Evolutionary conservation across 768 basidiomycete species (phyloP).

Genomic region (Cubamyces sp.): DNA sequence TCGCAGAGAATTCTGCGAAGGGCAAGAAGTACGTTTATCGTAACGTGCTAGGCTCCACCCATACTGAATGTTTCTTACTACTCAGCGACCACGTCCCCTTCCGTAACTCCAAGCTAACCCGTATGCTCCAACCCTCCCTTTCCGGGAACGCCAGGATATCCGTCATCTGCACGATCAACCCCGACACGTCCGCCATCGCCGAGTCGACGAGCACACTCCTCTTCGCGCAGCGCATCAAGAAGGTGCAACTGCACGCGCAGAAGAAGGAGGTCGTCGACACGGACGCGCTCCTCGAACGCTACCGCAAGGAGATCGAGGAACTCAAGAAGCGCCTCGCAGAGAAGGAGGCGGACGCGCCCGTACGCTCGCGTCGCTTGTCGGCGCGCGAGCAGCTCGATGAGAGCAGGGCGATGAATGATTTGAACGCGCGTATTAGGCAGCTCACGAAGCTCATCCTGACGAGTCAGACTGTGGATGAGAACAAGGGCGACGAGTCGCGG

Average conservation of each 20-base stretch:
- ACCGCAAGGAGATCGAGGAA: slow-evolving; percentile 92
- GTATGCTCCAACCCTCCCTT: slow-evolving; percentile 92
- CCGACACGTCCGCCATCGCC: slow-evolving; percentile 72
- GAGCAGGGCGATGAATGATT: slow-evolving; percentile 81
- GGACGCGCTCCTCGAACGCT: slow-evolving; percentile 91
- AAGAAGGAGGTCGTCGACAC: slow-evolving; percentile 95
- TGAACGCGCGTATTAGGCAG: slow-evolving; percentile 79
- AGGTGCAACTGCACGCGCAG: slow-evolving; percentile 84
- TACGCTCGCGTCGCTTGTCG: slow-evolving; percentile 45
- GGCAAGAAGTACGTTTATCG: slow-evolving; percentile 58
- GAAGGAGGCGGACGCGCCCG: slow-evolving; percentile 64
- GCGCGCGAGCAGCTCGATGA: slow-evolving; percentile 80
- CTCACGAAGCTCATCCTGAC: slow-evolving; percentile 85
- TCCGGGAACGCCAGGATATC: slow-evolving; percentile 95
- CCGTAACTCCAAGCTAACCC: slow-evolving; percentile 93
- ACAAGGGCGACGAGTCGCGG: slow-evolving; percentile 68
- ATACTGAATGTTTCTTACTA: slow-evolving; percentile 4
- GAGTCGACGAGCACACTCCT: slow-evolving; percentile 89
- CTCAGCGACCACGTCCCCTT: slow-evolving; percentile 88
- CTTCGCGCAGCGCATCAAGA: slow-evolving; percentile 92
- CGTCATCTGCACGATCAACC: slow-evolving; percentile 95
- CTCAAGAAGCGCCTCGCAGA: slow-evolving; percentile 76
- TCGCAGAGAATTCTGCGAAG: slow-evolving; percentile 85
- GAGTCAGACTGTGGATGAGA: slow-evolving; percentile 79
- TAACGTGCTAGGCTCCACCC: too few species aligned